Evolutionary conservation across 1,284 basidiomycete species (phyloP).

Genomic region (Microbotryomycetes sp.): DNA sequence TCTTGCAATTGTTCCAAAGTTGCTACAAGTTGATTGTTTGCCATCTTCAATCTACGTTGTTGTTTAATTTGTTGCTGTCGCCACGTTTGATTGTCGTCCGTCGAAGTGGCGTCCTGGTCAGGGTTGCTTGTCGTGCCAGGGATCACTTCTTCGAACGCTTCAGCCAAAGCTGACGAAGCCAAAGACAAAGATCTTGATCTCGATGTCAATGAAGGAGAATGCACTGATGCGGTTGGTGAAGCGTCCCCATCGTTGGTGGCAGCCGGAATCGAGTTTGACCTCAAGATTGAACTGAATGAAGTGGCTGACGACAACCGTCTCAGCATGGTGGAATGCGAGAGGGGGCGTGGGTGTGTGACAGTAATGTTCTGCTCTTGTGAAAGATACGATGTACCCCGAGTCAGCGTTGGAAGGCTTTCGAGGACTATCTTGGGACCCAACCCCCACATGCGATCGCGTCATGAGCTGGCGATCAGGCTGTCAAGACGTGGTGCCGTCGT

Average conservation of each 20-base stretch:
- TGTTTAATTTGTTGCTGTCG: not conserved
- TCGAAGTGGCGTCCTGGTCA: not conserved
- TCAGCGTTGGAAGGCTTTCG: too few relatives aligned
- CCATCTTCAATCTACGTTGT: not conserved
- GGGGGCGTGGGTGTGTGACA: too few relatives aligned
- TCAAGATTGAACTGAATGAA: not conserved
- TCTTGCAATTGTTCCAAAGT: slow-evolving; percentile 8
- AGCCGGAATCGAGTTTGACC: too few relatives aligned
- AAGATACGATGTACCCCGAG: too few relatives aligned
- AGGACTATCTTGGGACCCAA: too few relatives aligned
- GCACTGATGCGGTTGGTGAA: not conserved
- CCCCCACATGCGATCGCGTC: too few relatives aligned
- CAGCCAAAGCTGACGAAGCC: not conserved
- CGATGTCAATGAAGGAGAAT: not conserved
- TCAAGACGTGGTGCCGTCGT: too few relatives aligned
- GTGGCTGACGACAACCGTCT: not conserved
- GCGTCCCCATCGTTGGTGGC: not conserved
- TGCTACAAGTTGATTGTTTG: slow-evolving; percentile 5
- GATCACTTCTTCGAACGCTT: not conserved
- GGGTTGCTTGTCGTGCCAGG: not conserved
- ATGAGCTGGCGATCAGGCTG: too few relatives aligned
- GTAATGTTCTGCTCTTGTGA: too few relatives aligned
- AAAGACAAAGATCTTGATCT: not conserved
- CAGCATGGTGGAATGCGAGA: too few relatives aligned
- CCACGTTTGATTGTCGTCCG: not conserved